Evolutionary conservation across 345 rosid species (phyloP).

Genomic region (Xanthoceras sorbifolium): DNA sequence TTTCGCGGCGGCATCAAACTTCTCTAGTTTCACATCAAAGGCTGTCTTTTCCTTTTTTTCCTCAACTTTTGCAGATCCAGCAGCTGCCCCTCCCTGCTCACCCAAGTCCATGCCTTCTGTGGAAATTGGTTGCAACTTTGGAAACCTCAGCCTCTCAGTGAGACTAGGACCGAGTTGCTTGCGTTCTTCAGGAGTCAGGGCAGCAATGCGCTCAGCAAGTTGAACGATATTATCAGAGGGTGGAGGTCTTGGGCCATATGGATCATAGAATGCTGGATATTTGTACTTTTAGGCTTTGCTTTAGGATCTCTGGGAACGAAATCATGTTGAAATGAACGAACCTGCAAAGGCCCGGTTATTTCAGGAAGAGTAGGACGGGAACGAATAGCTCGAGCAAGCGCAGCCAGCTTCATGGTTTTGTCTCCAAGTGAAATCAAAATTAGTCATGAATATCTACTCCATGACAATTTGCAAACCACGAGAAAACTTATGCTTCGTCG

Average conservation of each 20-base stretch:
- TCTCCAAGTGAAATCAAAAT: background rate
- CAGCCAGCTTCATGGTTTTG: conserved; percentile 38
- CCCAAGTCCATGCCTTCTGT: conserved; percentile 39
- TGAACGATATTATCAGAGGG: conserved; percentile 51
- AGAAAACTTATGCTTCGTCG: background rate
- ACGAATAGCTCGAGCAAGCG: conserved; percentile 26
- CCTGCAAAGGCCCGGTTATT: conserved; percentile 41
- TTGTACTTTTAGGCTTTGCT: conserved; percentile 46
- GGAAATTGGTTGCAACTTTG: conserved; percentile 35
- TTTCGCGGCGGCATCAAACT: conserved; percentile 50
- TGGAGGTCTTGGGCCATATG: conserved; percentile 60
- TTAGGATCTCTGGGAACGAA: conserved; percentile 56
- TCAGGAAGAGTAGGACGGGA: conserved; percentile 17
- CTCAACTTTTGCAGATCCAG: conserved; percentile 31
- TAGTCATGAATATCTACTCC: background rate
- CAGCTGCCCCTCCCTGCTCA: conserved; percentile 29
- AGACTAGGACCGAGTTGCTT: conserved; percentile 41
- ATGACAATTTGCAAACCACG: background rate
- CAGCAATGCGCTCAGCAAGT: conserved; percentile 57
- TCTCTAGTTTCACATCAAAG: conserved; percentile 55
- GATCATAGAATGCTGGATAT: conserved; percentile 53
- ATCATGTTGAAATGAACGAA: conserved; percentile 52
- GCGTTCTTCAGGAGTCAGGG: conserved; percentile 40
- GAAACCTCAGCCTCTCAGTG: conserved; percentile 29
- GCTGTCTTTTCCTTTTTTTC: conserved; percentile 49